Percentiles rank a stretch among this genome's conserved stretches.
Conservation (phyloP, 768 basidiomycete species). For the Coprinopsis marcescibilis region DNA sequence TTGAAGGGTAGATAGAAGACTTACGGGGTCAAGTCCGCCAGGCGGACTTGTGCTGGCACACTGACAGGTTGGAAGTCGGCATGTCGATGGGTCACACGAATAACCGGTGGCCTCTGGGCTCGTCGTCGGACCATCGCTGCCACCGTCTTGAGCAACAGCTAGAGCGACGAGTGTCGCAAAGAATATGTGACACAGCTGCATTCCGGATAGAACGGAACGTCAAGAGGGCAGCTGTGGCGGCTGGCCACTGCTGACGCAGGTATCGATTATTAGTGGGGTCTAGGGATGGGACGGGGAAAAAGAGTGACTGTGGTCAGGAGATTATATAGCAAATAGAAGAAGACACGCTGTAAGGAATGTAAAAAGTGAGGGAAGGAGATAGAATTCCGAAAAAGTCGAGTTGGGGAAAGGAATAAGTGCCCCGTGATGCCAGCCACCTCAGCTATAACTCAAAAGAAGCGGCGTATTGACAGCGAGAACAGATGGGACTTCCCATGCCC, state of each 20-base stretch:
- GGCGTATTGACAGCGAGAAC: too few species aligned
- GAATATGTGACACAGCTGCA: conserved; percentile 19
- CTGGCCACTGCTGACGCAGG: neutral
- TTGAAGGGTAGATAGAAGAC: conserved; percentile 18
- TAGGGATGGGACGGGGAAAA: neutral
- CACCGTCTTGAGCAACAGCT: conserved; percentile 47
- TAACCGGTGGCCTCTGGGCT: conserved; percentile 61
- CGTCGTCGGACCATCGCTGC: conserved; percentile 46
- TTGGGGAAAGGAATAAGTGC: neutral
- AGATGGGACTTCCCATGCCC: too few species aligned
- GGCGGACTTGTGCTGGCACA: conserved; percentile 72
- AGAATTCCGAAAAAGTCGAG: neutral
- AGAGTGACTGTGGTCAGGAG: neutral
- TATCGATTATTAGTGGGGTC: neutral
- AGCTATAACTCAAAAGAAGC: neutral
- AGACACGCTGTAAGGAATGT: neutral
- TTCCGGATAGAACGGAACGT: neutral
- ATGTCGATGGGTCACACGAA: conserved; percentile 58
- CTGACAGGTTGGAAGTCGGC: conserved; percentile 64
- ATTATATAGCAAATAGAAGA: conserved; percentile 1
- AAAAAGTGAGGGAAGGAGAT: neutral
- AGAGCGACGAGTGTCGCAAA: conserved; percentile 27
- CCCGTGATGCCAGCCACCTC: neutral
- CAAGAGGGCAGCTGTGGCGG: neutral
- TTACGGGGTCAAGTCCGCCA: conserved; percentile 60